Percentiles rank a stretch among this genome's conserved stretches.
These are phyloP conservation scores for Silene vulgaris DNA, from an alignment of 179 eudicot species.

Conservation along the genomic window DNA sequence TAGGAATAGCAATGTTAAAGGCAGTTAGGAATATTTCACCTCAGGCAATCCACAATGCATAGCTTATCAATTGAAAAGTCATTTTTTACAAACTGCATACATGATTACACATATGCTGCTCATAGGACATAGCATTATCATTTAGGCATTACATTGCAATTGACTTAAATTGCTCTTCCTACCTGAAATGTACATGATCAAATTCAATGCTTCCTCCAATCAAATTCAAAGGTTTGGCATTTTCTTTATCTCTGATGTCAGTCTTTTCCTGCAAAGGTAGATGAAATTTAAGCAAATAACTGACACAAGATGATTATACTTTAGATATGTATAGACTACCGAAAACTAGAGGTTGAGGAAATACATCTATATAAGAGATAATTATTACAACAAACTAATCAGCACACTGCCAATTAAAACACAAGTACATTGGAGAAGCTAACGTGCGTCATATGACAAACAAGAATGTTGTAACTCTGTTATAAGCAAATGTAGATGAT, in stretches of 20 bases:
- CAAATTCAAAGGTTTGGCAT: slow-evolving; percentile 68
- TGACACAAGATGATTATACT: not conserved
- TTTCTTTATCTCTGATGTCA: slow-evolving; percentile 63
- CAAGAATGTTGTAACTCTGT: not conserved
- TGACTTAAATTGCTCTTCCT: slow-evolving; percentile 7
- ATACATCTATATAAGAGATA: not conserved
- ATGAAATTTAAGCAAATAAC: not conserved
- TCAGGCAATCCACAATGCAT: not conserved
- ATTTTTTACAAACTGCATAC: not conserved
- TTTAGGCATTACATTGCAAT: not conserved
- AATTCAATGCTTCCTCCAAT: slow-evolving; percentile 75
- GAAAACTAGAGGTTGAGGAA: not conserved
- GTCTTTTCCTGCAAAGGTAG: slow-evolving; percentile 55
- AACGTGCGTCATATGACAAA: not conserved
- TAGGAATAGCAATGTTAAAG: not conserved
- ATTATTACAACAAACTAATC: not conserved
- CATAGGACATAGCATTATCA: not conserved
- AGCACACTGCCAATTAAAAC: not conserved
- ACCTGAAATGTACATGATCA: slow-evolving; percentile 91
- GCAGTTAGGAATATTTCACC: not conserved
- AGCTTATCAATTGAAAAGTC: slow-evolving; percentile 1
- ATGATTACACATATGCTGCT: not conserved
- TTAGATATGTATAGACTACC: not conserved
- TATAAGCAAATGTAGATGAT: slow-evolving; percentile 15
- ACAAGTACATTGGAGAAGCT: not conserved